Evolutionary conservation across 2,329 filamentous ascomycete species (phyloP).

Genomic region (Scortechinia acanthostroma): DNA sequence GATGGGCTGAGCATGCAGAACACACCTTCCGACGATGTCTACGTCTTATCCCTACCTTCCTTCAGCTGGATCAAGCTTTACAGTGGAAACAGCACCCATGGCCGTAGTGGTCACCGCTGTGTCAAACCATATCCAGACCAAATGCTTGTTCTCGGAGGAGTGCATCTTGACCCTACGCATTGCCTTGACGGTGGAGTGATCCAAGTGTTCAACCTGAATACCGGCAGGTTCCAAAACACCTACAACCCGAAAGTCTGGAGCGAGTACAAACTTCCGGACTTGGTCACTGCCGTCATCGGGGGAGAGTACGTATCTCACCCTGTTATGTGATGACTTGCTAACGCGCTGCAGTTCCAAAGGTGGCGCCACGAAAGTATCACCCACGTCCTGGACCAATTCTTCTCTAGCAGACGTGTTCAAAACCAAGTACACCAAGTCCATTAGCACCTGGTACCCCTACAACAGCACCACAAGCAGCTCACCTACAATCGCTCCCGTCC

Average conservation of each 20-base stretch:
- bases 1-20: constrained; percentile 6
- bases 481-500: neutral
- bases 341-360: neutral
- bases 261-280: constrained; percentile 12
- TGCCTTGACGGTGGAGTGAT: constrained; percentile 16
- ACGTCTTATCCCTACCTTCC: constrained; percentile 14
- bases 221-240: constrained; percentile 7
- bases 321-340: neutral
- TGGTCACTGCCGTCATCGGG: constrained; percentile 10
- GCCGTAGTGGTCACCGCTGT: constrained; percentile 11
- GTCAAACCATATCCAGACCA: constrained; percentile 21
- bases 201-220: constrained; percentile 15
- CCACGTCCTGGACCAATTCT: constrained; percentile 15
- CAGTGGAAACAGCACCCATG: constrained; percentile 6
- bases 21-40: constrained; percentile 10
- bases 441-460: constrained; percentile 24
- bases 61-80: constrained; percentile 14
- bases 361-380: neutral
- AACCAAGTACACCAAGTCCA: constrained; percentile 17
- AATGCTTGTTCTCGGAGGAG: constrained; percentile 14
- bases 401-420: constrained; percentile 17
- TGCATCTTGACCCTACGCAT: neutral
- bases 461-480: constrained; percentile 4
- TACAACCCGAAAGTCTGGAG: constrained; percentile 10
- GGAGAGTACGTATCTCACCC: constrained; percentile 10